Base-by-base conservation (phyloP, 2,329 filamentous ascomycete species). In the Cryoendolithus antarcticus region DNA sequence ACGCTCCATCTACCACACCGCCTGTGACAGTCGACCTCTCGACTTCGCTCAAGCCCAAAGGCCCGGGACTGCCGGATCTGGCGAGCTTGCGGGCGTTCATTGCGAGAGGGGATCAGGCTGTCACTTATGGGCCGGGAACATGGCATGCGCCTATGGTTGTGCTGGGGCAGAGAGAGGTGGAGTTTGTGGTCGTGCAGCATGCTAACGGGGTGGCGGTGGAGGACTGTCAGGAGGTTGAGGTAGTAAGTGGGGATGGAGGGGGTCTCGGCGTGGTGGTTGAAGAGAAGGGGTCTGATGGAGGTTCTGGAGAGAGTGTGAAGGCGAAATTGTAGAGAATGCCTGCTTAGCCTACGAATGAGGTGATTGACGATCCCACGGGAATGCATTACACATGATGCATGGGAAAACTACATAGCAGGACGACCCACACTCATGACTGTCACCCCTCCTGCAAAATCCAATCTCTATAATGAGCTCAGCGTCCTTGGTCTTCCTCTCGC, bases 81-180 rank as follows among this genome's bases (percentile, higher is more conserved):
- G 57, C 60, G 13, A 70, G 73, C 6, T 52, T 93, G 30, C 72
- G 69, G 49, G 89, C 86, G 0, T 98, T 95, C 57, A 63, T 93
- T 39, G 88, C 84, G 1, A 74, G 71, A 36, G 79, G 77, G 2
- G 70, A 72, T 15, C 86, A 94, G 64, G 88, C 86, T 8, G 85
- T 98, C 9, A 95, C 86, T 2, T 98, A 96, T 59, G 86, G 75
- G 1, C 78, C 83, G 1, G 91, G 86, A 4, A 95, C 86, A 39
- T 98, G 80, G 89, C 91, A 98, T 66, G 86, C 89, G 44, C 91
- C 91, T 1, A 96, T 98, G 89, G 82, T 86, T 9, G 86, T 85
- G 10, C 62, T 96, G 35, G 88, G 88, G 1, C 59, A 63, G 33
- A 63, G 67, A 38, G 70, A 77, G 12, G 67, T 95, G 35, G 85